Conservation (phyloP, 2,329 filamentous ascomycete genomes). For the Scedosporium boydii region DNA sequence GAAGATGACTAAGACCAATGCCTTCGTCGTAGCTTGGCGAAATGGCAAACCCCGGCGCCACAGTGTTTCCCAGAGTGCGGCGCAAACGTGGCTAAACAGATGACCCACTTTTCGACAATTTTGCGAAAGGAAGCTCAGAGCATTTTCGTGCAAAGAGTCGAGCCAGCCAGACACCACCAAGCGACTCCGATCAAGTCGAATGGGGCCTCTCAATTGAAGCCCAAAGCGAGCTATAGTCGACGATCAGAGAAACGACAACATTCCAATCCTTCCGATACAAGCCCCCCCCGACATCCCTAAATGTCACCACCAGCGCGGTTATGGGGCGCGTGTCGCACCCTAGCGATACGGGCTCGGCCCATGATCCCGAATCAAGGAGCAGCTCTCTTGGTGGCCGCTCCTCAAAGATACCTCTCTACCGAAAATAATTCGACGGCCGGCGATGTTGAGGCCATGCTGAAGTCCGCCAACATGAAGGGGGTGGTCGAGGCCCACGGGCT, state of each 20-base stretch:
- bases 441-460: slow-evolving; percentile 8
- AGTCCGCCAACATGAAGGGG: slow-evolving; percentile 9
- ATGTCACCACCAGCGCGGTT: slow-evolving; percentile 50
- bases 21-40: too few relatives aligned
- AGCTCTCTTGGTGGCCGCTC: slow-evolving; percentile 15
- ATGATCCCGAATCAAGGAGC: slow-evolving; percentile 14
- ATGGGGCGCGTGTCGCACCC: slow-evolving; percentile 30
- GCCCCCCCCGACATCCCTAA: slow-evolving; percentile 23
- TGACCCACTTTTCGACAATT: slow-evolving; percentile 6
- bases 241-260: not conserved
- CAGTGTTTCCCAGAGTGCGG: not conserved
- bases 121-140: not conserved
- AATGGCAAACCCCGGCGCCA: not conserved
- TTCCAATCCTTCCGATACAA: not conserved
- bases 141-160: not conserved
- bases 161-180: not conserved
- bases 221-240: not conserved
- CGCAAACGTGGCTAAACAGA: not conserved
- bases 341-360: slow-evolving; percentile 28
- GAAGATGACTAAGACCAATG: too few relatives aligned
- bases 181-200: not conserved
- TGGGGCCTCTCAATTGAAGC: not conserved
- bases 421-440: slow-evolving; percentile 9
- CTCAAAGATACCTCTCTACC: slow-evolving; percentile 18
- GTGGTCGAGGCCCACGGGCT: slow-evolving; percentile 7